phyloP scores from a whole-genome alignment of 2,329 filamentous ascomycete genomes.

The Grosmannia penicillata region DNA sequence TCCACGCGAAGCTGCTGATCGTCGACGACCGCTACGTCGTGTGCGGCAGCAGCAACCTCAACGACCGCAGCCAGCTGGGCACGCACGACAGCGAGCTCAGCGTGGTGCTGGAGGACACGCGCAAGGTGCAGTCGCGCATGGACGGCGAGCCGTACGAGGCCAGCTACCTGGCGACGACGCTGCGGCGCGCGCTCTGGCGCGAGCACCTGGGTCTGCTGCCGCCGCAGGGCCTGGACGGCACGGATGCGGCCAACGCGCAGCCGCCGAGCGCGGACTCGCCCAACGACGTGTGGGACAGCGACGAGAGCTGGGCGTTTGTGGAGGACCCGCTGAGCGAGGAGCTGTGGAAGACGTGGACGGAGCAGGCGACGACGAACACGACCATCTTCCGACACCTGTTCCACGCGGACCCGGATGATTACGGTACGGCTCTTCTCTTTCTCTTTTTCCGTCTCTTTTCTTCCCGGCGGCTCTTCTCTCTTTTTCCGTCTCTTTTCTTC shows the following conservation, averaged over 20 bases:
- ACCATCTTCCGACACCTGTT: constrained; percentile 65
- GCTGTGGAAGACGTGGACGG: constrained; percentile 55
- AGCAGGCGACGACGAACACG: constrained; percentile 55
- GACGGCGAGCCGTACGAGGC: constrained; percentile 61
- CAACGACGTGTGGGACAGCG: constrained; percentile 46
- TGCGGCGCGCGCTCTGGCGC: constrained; percentile 75
- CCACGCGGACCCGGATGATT: constrained; percentile 78
- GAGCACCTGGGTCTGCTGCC: constrained; percentile 81
- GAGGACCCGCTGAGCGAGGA: constrained; percentile 55
- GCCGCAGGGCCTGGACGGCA: constrained; percentile 51
- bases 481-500: not conserved
- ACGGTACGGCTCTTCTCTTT: constrained; percentile 38
- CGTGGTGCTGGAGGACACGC: constrained; percentile 77
- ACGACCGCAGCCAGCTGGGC: constrained; percentile 78
- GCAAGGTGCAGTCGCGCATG: constrained; percentile 58
- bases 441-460: not conserved
- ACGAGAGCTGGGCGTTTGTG: constrained; percentile 49
- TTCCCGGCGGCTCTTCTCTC: no score
- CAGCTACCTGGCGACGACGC: constrained; percentile 60
- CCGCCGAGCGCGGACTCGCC: constrained; percentile 52
- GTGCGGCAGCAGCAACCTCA: constrained; percentile 80
- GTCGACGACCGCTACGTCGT: constrained; percentile 76
- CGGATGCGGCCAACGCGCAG: constrained; percentile 60
- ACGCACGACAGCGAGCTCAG: constrained; percentile 84
- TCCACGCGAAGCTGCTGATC: constrained; percentile 84